Evolutionary conservation across 1,284 basidiomycete species (phyloP).

Genomic region (Cryptococcus depauperatus): DNA sequence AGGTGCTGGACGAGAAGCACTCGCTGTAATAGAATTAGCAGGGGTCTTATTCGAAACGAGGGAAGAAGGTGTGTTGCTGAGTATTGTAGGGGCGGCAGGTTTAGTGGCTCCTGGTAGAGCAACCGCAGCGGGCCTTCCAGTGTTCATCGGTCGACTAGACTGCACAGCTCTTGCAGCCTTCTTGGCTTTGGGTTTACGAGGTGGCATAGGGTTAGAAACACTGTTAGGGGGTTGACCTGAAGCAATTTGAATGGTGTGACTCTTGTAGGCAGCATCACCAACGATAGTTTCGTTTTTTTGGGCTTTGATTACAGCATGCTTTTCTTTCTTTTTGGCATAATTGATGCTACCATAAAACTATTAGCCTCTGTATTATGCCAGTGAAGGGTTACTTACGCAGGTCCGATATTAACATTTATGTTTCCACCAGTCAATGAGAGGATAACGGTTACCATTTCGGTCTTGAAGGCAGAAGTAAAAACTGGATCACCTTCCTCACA

Average conservation of each 20-base stretch:
- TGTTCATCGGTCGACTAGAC: background rate
- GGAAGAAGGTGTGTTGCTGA: constrained; percentile 21
- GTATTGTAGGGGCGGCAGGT: constrained; percentile 37
- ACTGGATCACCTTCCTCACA: constrained; percentile 92
- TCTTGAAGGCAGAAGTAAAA: constrained; percentile 90
- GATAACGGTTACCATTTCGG: constrained; percentile 78
- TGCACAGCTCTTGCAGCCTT: constrained; percentile 13
- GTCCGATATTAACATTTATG: constrained; percentile 64
- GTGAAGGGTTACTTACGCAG: constrained; percentile 55
- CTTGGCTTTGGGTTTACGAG: constrained; percentile 59
- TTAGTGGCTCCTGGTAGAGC: constrained; percentile 41
- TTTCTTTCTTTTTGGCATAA: constrained; percentile 96
- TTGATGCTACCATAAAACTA: constrained; percentile 54
- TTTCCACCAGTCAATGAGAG: constrained; percentile 72
- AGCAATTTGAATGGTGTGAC: constrained; percentile 76
- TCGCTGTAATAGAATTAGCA: constrained; percentile 15
- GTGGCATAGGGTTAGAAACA: constrained; percentile 71
- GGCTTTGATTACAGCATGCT: constrained; percentile 79
- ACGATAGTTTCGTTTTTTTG: constrained; percentile 77
- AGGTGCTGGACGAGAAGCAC: constrained; percentile 43
- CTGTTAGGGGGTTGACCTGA: constrained; percentile 81
- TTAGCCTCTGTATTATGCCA: constrained; percentile 3
- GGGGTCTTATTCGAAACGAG: constrained; percentile 22
- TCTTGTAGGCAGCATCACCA: constrained; percentile 89
- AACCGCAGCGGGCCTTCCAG: constrained; percentile 36